Evolutionary conservation across 1,284 basidiomycete species (phyloP).

Genomic region (Veloporphyrellus conicus): DNA sequence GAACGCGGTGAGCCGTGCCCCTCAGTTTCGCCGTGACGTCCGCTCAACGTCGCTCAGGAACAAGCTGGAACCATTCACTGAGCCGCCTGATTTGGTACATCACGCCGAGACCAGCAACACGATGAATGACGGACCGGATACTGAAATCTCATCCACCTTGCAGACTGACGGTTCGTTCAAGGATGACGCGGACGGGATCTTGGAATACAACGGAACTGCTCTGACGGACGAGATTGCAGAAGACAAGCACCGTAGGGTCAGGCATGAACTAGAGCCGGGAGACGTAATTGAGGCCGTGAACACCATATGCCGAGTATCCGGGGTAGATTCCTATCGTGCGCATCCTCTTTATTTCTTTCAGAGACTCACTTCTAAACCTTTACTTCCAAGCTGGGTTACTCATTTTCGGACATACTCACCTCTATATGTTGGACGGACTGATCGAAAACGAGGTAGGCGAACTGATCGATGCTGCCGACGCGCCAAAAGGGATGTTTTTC

Average conservation of each 20-base stretch:
- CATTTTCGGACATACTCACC: constrained; percentile 78
- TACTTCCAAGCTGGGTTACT: constrained; percentile 71
- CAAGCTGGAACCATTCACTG: constrained; percentile 63
- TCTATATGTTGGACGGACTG: constrained; percentile 92
- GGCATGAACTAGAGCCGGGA: constrained; percentile 84
- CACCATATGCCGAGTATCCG: constrained; percentile 81
- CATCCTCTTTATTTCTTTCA: constrained; percentile 11
- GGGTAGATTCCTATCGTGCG: constrained; percentile 84
- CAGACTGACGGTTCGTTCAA: constrained; percentile 17
- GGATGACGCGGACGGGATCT: constrained; percentile 15
- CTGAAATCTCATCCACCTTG: constrained; percentile 14
- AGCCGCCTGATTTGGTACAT: constrained; percentile 20
- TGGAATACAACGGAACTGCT: constrained; percentile 32
- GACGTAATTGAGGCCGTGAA: constrained; percentile 89
- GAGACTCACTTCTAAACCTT: not conserved
- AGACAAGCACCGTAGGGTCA: constrained; percentile 71
- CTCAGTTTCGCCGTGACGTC: not conserved
- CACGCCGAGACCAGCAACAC: not conserved
- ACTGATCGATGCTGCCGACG: constrained; percentile 84
- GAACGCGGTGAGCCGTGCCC: constrained; percentile 55
- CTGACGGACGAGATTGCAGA: constrained; percentile 70
- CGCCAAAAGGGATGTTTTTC: constrained; percentile 77
- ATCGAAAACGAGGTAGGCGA: constrained; percentile 85
- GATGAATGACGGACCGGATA: constrained; percentile 10
- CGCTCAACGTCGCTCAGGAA: constrained; percentile 44